Evolutionary conservation across 768 basidiomycete genomes (phyloP), one percentile per base, ranked within the genome.

Genomic region (Pisolithus marmoratus): DNA sequence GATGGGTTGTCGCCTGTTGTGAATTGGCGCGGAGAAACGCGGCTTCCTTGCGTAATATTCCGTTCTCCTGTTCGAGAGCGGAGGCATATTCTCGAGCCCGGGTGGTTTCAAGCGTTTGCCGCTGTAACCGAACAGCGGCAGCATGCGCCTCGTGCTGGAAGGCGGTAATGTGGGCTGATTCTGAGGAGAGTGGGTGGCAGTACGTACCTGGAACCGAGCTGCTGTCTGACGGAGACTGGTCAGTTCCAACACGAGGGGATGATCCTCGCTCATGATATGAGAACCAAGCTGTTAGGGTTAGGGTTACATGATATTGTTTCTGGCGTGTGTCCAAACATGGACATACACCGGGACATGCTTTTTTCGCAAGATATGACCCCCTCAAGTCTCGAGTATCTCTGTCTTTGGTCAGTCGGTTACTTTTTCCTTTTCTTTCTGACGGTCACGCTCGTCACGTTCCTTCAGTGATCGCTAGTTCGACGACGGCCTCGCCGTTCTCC

Each of bases 141-240:
- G 70, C 61, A 59, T 87, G 80, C 5, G 84, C 80, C 69, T 89
- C 87, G 66, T 87, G 82, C 87, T 89, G 22, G 23, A 2, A 23
- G 20, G 44, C 12, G 23, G 31, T 22, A 5, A 22, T 22, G 38
- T 47, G 8, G 14, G 43, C 19, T 3, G 9, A 2, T 23, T 5
- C 8, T 4, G 23, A 26, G 15, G 5, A 9, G 5, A 0, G 7
- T 11, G n/a, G 14, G 2, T 0, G 1, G 5, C 1, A n/a, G n/a
- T n/a, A 60, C 31, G 65, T 65, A 75, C 80, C 76, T 82, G 80
- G 53, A 79, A 80, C 14, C 71, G 74, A 36, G 70, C 69, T 2
- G 79, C 70, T 1, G 76, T 72, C n/a, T 65, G 59, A 51, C 73
- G 70, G 38, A 81, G 70, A 56, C 73, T 76, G 17, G 66, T 59